These are phyloP conservation scores for Yarrowia porcina DNA, from an alignment of 805 yeast species.

Conservation along the genomic window DNA sequence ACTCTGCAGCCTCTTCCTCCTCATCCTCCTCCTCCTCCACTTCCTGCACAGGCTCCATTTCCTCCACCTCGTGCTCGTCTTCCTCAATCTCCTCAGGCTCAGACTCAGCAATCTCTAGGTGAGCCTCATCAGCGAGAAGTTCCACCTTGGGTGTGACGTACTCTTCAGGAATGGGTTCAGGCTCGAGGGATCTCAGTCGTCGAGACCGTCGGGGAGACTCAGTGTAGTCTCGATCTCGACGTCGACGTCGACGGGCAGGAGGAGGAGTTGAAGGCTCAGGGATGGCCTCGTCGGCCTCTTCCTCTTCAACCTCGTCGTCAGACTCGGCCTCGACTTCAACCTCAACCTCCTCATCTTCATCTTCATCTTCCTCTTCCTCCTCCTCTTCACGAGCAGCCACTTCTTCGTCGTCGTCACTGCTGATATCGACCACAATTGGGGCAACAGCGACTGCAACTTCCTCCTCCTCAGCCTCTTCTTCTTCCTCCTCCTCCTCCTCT, in stretches of 20 bases:
- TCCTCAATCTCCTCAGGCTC: neutral
- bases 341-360: neutral
- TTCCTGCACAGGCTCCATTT: neutral
- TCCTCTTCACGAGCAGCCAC: neutral
- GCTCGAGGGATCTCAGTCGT: conserved; percentile 13
- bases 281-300: neutral
- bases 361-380: neutral
- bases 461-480: neutral
- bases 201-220: conserved; percentile 11
- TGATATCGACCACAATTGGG: neutral
- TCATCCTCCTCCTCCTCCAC: neutral
- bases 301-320: neutral
- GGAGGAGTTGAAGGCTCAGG: neutral
- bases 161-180: conserved; percentile 19
- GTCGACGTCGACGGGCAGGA: neutral
- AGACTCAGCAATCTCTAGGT: neutral
- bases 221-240: conserved; percentile 2
- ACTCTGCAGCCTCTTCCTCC: neutral
- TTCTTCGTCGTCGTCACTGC: neutral
- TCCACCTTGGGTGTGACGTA: conserved; percentile 9
- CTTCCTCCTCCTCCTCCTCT: neutral
- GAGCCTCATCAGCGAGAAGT: conserved; percentile 6
- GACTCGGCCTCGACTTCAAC: neutral
- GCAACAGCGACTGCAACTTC: neutral
- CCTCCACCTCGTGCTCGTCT: neutral